Percentiles rank a stretch among this genome's conserved stretches.
These are phyloP conservation scores for Umbelopsis sp. DNA, from an alignment of 192 early-diverging fungal species.

Conservation along the genomic window DNA sequence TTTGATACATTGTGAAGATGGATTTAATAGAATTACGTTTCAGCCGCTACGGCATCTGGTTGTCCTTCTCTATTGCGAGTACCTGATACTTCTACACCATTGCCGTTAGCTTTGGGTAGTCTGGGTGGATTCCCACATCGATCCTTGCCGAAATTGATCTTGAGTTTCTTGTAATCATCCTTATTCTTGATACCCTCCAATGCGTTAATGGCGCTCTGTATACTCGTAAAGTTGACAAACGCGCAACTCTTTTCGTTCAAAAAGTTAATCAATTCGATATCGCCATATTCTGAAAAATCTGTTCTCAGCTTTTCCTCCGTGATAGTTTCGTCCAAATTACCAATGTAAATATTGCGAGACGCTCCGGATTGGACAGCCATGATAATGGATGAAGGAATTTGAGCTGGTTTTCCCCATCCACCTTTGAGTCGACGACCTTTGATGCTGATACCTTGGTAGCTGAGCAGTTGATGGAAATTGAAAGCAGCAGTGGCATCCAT, in stretches of 20 bases:
- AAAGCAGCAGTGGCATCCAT: conserved; percentile 69
- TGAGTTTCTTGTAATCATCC: conserved; percentile 54
- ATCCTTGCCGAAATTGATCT: conserved; percentile 82
- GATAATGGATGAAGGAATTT: conserved; percentile 50
- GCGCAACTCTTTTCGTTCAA: conserved; percentile 79
- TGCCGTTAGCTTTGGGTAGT: conserved; percentile 17
- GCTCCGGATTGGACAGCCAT: conserved; percentile 60
- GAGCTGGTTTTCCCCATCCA: conserved; percentile 75
- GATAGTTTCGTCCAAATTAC: conserved; percentile 58
- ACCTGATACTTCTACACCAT: neutral
- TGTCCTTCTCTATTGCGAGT: neutral
- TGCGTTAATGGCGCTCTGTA: conserved; percentile 72
- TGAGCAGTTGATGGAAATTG: conserved; percentile 61
- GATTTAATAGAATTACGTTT: neutral
- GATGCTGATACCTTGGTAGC: conserved; percentile 60
- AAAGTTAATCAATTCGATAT: conserved; percentile 84
- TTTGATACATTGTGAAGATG: too few species aligned
- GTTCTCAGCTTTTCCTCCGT: conserved; percentile 66
- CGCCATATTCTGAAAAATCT: conserved; percentile 81
- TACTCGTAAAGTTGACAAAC: conserved; percentile 86
- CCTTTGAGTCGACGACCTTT: conserved; percentile 73
- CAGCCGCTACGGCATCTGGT: neutral
- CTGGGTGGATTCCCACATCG: conserved; percentile 78
- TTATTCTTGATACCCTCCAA: conserved; percentile 60
- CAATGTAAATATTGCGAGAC: conserved; percentile 80